A percentile compares a stretch with the other conserved stretches of the same genome.
Evolutionary conservation across 768 basidiomycete species (phyloP).

Genomic region (Tricholoma sp.): DNA sequence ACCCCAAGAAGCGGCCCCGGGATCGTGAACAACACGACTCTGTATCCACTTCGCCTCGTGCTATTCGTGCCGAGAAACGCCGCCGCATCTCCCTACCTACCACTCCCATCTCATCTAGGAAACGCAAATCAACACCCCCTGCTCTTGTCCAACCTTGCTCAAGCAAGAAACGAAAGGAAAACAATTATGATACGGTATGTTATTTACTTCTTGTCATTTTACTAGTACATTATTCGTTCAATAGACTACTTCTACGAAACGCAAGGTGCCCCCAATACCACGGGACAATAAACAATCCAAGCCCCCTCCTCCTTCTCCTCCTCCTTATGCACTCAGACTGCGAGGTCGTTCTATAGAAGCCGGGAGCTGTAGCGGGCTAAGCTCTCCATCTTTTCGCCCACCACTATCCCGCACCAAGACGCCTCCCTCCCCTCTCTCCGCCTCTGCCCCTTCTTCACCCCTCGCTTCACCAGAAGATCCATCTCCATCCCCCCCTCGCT

Average conservation of each 20-base stretch:
- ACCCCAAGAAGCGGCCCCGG: background rate
- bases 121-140: background rate
- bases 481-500: background rate
- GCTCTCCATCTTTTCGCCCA: background rate
- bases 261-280: background rate
- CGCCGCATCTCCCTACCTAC: slow-evolving; percentile 1
- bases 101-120: background rate
- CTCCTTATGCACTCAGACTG: background rate
- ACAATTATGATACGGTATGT: background rate
- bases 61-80: slow-evolving; percentile 11
- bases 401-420: background rate
- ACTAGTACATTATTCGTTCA: background rate
- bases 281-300: too few relatives aligned
- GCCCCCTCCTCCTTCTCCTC: background rate
- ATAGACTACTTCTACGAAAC: background rate
- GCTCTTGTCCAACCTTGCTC: background rate
- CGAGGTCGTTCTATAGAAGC: background rate
- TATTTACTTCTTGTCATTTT: background rate
- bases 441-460: background rate
- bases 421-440: background rate
- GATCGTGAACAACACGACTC: background rate
- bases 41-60: slow-evolving; percentile 2
- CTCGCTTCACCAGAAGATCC: background rate
- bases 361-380: background rate
- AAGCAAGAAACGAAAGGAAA: slow-evolving; percentile 2